Evolutionary conservation across 1,139 yeast species (phyloP).

Genomic region (Zygotorulaspora mrakii): DNA sequence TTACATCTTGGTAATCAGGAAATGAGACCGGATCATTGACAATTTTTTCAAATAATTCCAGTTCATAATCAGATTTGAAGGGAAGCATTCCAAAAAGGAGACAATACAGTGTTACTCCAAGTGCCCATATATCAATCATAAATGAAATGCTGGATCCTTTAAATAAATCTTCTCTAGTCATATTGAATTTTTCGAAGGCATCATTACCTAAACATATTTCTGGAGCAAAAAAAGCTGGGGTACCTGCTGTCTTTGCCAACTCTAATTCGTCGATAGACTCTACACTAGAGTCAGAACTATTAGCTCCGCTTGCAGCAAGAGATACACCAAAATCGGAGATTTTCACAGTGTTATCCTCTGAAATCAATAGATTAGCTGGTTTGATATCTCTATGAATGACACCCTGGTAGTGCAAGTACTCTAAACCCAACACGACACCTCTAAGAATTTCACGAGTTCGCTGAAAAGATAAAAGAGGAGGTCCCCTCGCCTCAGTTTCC

Average conservation of each 20-base stretch:
- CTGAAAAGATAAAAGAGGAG: constrained; percentile 61
- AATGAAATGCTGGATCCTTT: constrained; percentile 39
- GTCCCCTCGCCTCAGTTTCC: constrained; percentile 48
- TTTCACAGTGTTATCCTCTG: constrained; percentile 72
- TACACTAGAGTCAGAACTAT: constrained; percentile 48
- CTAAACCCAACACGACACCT: constrained; percentile 85
- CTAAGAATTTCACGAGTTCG: constrained; percentile 71
- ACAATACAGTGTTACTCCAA: constrained; percentile 90
- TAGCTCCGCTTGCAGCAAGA: constrained; percentile 59
- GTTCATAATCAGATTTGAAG: constrained; percentile 85
- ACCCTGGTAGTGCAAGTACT: constrained; percentile 88
- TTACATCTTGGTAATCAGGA: constrained; percentile 52
- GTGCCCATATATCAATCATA: constrained; percentile 93
- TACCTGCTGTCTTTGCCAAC: constrained; percentile 84
- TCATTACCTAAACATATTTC: constrained; percentile 35
- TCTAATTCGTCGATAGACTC: constrained; percentile 60
- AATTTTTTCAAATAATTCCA: constrained; percentile 79
- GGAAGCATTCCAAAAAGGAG: constrained; percentile 85
- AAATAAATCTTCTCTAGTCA: constrained; percentile 31
- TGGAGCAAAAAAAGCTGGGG: constrained; percentile 63
- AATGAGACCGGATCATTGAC: constrained; percentile 58
- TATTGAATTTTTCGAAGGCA: constrained; percentile 25
- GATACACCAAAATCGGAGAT: constrained; percentile 98
- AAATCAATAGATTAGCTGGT: constrained; percentile 85
- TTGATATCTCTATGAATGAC: constrained; percentile 95